Percentiles rank a stretch among this genome's conserved stretches.
Conservation (phyloP, 345 rosid genomes). For the Jatropha curcas region DNA sequence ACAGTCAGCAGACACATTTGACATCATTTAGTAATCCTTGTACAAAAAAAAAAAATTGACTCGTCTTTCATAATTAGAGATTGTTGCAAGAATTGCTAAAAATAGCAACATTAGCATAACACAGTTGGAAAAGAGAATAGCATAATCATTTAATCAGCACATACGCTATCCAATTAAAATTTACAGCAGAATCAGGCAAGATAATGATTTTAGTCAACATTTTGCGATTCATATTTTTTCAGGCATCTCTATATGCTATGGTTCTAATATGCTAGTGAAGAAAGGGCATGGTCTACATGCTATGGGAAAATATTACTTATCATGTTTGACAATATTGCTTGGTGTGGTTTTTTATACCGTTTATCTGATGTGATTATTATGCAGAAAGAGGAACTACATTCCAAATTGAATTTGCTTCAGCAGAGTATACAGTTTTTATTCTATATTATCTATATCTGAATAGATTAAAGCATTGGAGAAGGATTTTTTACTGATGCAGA, state of each 20-base stretch:
- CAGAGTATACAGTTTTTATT: background rate
- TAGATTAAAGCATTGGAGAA: background rate
- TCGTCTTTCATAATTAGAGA: too few species aligned
- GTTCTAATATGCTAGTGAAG: background rate
- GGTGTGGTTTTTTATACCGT: background rate
- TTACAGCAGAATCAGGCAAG: background rate
- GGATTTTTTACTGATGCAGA: background rate
- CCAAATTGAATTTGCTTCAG: background rate
- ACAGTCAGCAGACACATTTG: too few species aligned
- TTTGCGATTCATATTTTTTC: background rate
- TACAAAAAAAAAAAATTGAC: too few species aligned
- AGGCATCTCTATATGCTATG: background rate
- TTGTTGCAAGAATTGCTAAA: too few species aligned
- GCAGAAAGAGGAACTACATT: constrained; percentile 10
- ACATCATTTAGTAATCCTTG: too few species aligned
- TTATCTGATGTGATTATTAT: background rate
- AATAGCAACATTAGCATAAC: too few species aligned
- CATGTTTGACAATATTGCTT: background rate
- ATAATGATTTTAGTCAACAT: background rate
- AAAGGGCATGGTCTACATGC: background rate
- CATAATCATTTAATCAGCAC: too few species aligned
- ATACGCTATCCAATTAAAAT: background rate
- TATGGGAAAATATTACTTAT: background rate
- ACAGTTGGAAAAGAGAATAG: too few species aligned
- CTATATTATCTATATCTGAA: background rate